A percentile compares a stretch with the other conserved stretches of the same genome.
These are phyloP conservation scores for Penicillium paxilli DNA, from an alignment of 495 filamentous ascomycete species.

Conservation along the genomic window DNA sequence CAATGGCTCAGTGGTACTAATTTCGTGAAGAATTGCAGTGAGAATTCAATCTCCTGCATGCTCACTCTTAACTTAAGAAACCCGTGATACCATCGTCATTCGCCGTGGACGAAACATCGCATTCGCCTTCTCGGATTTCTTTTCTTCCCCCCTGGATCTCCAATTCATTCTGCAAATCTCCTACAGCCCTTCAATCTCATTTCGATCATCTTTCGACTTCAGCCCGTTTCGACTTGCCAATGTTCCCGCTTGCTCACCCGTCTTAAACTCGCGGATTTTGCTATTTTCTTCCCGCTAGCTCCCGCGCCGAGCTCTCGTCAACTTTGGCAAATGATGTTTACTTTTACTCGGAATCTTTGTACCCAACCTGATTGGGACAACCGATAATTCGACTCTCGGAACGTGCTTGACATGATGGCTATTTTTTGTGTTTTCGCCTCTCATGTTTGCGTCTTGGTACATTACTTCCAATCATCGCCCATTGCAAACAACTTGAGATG, in stretches of 20 bases:
- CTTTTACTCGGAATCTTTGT: conserved; percentile 17
- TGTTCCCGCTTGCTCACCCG: conserved; percentile 16
- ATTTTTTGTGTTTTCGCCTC: conserved; percentile 33
- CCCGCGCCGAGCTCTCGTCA: conserved; percentile 10
- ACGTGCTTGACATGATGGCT: conserved; percentile 40
- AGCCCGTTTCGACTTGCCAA: conserved; percentile 37
- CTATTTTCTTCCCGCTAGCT: background rate
- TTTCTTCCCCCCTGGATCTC: conserved; percentile 37
- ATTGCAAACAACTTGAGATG: conserved; percentile 22
- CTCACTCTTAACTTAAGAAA: conserved; percentile 32
- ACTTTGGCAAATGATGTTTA: conserved; percentile 12
- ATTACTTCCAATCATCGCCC: background rate
- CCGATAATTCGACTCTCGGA: conserved; percentile 29
- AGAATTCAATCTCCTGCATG: conserved; percentile 34
- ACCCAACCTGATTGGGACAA: conserved; percentile 17
- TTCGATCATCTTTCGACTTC: conserved; percentile 40
- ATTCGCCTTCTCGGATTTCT: conserved; percentile 42
- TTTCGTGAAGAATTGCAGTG: conserved; percentile 37
- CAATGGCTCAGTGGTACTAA: conserved; percentile 65
- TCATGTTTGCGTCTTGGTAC: conserved; percentile 4
- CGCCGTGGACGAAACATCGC: conserved; percentile 36
- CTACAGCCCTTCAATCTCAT: conserved; percentile 36
- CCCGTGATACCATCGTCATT: conserved; percentile 33
- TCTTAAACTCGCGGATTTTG: conserved; percentile 5
- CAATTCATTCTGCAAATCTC: conserved; percentile 38